A percentile compares a stretch with the other conserved stretches of the same genome.
Conservation (phyloP, 495 filamentous ascomycete genomes). For the Aspergillus homomorphus region DNA sequence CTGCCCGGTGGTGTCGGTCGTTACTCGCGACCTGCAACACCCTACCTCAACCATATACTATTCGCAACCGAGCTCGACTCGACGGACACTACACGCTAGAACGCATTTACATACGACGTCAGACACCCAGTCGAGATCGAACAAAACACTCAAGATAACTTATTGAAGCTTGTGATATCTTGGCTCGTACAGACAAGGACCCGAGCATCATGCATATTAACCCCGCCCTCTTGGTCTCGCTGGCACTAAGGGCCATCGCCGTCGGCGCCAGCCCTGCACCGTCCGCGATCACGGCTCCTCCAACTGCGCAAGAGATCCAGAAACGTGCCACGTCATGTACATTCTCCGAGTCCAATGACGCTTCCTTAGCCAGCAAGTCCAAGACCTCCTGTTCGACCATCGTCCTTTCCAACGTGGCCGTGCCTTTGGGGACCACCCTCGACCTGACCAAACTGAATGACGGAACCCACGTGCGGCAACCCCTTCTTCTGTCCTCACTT, state of each 20-base stretch:
- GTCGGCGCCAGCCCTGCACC: background rate
- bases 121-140: too few species aligned
- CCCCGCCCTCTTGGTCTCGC: background rate
- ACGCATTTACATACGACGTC: too few species aligned
- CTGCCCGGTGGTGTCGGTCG: too few species aligned
- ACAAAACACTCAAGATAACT: too few species aligned
- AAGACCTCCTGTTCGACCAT: constrained; percentile 53
- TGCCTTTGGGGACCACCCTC: constrained; percentile 50
- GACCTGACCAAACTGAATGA: constrained; percentile 46
- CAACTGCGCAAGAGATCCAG: constrained; percentile 1
- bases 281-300: background rate
- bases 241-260: background rate
- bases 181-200: too few species aligned
- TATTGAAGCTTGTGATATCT: too few species aligned
- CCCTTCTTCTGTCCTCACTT: constrained; percentile 29
- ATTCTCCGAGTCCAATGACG: constrained; percentile 27
- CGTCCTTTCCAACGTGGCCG: constrained; percentile 42
- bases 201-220: too few species aligned
- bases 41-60: too few species aligned
- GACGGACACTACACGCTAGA: too few species aligned
- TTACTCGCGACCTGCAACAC: too few species aligned
- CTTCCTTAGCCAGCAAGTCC: constrained; percentile 35
- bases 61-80: too few species aligned
- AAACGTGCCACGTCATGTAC: constrained; percentile 29
- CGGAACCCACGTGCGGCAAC: constrained; percentile 44